phyloP scores from a whole-genome alignment of 169 alveolate species.

The Condylostoma magnum region DNA sequence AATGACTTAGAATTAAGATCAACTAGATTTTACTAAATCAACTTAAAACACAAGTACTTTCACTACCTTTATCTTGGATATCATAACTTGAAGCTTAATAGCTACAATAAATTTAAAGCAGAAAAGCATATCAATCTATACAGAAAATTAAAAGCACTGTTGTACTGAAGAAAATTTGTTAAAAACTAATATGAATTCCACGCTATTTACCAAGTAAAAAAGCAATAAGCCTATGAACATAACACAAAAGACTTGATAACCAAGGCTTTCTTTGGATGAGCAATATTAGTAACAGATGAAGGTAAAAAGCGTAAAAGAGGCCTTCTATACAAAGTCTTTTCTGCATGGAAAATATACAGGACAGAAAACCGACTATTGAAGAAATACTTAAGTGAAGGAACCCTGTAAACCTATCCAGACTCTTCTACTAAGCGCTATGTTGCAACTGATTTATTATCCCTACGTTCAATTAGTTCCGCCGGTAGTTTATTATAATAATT shows the following conservation, averaged over 20 bases:
- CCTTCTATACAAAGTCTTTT: neutral
- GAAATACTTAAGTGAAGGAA: slow-evolving; percentile 18
- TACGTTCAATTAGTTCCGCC: slow-evolving; percentile 15
- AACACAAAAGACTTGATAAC: neutral
- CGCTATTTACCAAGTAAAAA: no score
- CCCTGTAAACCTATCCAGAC: neutral
- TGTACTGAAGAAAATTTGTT: no score
- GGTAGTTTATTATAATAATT: no score
- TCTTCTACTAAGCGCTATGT: neutral
- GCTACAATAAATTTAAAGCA: no score
- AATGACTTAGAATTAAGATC: no score
- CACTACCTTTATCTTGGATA: no score
- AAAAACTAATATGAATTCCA: no score
- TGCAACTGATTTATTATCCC: neutral
- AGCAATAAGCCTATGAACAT: slow-evolving; percentile 1
- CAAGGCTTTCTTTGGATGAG: slow-evolving; percentile 17
- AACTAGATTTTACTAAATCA: no score
- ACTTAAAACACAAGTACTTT: no score
- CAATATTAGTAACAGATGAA: neutral
- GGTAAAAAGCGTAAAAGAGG: neutral
- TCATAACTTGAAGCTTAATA: no score
- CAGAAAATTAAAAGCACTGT: no score
- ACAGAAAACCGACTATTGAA: slow-evolving; percentile 14
- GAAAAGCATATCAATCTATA: no score
- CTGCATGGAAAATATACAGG: slow-evolving; percentile 19